Conservation (phyloP, 2,329 filamentous ascomycete genomes). For the Paraphaeosphaeria minitans region DNA sequence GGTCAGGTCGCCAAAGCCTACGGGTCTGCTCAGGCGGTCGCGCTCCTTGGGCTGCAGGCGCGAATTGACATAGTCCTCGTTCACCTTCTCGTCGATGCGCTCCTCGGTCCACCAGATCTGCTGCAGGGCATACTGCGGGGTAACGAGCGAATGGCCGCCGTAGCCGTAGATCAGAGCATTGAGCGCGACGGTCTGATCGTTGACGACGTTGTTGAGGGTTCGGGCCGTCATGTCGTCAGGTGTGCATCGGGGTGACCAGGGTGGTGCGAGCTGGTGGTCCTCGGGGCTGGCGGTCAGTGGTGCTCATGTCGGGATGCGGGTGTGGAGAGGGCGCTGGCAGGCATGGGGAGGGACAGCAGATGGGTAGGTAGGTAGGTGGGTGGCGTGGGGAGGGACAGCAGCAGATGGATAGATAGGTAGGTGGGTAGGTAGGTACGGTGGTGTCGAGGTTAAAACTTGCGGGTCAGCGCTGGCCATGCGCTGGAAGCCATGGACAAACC, state of each 20-base stretch:
- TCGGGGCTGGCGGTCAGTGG: conserved; percentile 25
- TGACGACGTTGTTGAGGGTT: conserved; percentile 49
- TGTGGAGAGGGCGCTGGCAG: conserved; percentile 10
- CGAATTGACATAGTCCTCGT: conserved; percentile 67
- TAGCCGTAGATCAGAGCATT: conserved; percentile 59
- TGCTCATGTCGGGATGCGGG: conserved; percentile 34
- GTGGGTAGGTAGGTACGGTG: no score
- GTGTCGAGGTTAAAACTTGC: conserved; percentile 12
- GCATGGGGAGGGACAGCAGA: conserved; percentile 14
- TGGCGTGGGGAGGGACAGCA: no score
- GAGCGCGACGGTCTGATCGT: conserved; percentile 51
- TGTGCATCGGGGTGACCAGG: conserved; percentile 12
- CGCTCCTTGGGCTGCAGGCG: conserved; percentile 68
- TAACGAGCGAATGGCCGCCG: conserved; percentile 56
- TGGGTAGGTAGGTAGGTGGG: no score
- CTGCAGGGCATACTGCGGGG: conserved; percentile 55
- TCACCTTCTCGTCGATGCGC: conserved; percentile 72
- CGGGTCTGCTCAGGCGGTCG: conserved; percentile 64
- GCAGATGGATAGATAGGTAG: no score
- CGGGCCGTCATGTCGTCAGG: conserved; percentile 42
- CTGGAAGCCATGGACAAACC: conserved; percentile 23
- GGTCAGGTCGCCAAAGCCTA: conserved; percentile 71
- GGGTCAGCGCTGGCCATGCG: conserved; percentile 39
- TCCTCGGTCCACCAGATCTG: conserved; percentile 74
- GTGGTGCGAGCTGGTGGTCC: conserved; percentile 21